phyloP scores from a whole-genome alignment of 2,329 filamentous ascomycete species.

The Cercospora janseana region DNA sequence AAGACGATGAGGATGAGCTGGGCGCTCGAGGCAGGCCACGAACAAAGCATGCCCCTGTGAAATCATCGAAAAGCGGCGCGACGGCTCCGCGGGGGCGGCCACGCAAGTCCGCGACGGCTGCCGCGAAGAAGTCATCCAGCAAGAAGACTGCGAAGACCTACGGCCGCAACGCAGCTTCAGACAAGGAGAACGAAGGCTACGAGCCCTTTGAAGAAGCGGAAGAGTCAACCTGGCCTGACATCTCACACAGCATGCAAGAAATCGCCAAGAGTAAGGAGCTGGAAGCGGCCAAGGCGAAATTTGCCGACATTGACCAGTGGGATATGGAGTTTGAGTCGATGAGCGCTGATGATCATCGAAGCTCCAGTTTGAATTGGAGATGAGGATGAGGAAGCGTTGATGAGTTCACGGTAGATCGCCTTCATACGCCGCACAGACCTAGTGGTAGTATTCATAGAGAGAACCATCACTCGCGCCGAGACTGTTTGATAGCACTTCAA shows the following conservation, averaged over 20 bases:
- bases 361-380: constrained; percentile 37
- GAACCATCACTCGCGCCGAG: too few relatives aligned
- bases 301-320: constrained; percentile 51
- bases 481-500: too few relatives aligned
- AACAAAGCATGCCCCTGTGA: constrained; percentile 20
- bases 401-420: too few relatives aligned
- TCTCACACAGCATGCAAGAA: constrained; percentile 34
- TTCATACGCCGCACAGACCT: too few relatives aligned
- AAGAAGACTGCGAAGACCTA: constrained; percentile 31
- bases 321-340: constrained; percentile 54
- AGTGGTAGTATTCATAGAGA: too few relatives aligned
- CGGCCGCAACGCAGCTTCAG: constrained; percentile 38
- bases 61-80: constrained; percentile 16
- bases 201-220: constrained; percentile 31
- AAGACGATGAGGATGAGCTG: constrained; percentile 46
- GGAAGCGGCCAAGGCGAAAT: constrained; percentile 47
- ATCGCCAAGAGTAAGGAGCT: constrained; percentile 40
- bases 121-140: constrained; percentile 8
- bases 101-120: constrained; percentile 8
- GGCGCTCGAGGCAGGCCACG: constrained; percentile 27
- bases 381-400: too few relatives aligned
- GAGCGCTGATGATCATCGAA: constrained; percentile 43
- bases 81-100: constrained; percentile 23
- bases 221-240: constrained; percentile 24
- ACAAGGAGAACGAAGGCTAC: constrained; percentile 45